Evolutionary conservation across 2,329 filamentous ascomycete species (phyloP).

Genomic region (Fusarium sp.): DNA sequence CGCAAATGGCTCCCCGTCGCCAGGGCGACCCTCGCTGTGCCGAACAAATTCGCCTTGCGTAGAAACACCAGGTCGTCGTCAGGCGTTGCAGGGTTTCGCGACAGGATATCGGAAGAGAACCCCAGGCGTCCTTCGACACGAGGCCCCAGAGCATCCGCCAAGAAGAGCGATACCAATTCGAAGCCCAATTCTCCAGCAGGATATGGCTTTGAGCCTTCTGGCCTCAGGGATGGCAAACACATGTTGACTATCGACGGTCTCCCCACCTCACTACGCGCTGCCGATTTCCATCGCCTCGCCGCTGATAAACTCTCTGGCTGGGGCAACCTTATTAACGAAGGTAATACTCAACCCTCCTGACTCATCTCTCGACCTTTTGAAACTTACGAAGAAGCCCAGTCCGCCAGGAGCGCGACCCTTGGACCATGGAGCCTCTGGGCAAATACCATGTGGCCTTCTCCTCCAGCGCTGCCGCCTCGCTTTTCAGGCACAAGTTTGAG

Average conservation of each 20-base stretch:
- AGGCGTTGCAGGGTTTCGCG: not conserved
- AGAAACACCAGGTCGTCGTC: not conserved
- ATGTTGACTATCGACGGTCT: constrained; percentile 71
- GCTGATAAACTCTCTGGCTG: constrained; percentile 76
- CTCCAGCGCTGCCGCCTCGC: constrained; percentile 67
- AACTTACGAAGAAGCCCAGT: constrained; percentile 54
- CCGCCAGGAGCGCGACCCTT: constrained; percentile 73
- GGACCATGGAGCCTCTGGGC: constrained; percentile 72
- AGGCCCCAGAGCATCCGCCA: not conserved
- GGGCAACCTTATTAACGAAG: constrained; percentile 72
- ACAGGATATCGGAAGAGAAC: not conserved
- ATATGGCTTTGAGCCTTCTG: not conserved
- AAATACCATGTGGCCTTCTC: constrained; percentile 79
- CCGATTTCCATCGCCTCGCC: constrained; percentile 78
- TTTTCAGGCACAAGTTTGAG: constrained; percentile 65
- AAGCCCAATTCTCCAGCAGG: not conserved
- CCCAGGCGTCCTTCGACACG: not conserved
- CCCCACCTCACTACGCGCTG: constrained; percentile 70
- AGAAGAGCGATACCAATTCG: not conserved
- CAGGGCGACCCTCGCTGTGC: constrained; percentile 34
- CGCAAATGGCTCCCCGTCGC: constrained; percentile 47
- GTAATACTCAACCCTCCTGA: constrained; percentile 50
- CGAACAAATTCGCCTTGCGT: constrained; percentile 21
- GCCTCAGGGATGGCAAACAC: constrained; percentile 1
- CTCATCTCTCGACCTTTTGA: constrained; percentile 8